Evolutionary conservation across 306 rosid species (phyloP).

Genomic region (Ormosia emarginata): DNA sequence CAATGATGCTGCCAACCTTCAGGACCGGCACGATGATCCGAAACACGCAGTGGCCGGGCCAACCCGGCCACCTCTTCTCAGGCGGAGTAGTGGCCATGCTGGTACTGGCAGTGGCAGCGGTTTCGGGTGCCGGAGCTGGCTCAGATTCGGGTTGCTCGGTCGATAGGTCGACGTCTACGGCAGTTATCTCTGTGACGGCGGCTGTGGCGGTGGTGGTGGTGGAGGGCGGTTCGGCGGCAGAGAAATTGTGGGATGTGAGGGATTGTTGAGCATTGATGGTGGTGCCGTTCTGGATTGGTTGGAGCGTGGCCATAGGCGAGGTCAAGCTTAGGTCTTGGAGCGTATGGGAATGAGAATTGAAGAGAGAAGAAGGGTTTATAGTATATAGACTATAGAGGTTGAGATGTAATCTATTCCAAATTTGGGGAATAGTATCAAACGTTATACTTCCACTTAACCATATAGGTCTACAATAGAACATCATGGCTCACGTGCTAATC

Average conservation of each 20-base stretch:
- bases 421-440: no score
- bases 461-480: background rate
- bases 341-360: no score
- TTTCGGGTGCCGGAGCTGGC: slow-evolving; percentile 15
- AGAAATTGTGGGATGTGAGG: background rate
- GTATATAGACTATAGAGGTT: background rate
- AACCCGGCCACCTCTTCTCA: slow-evolving; percentile 86
- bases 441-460: no score
- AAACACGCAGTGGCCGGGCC: slow-evolving; percentile 94
- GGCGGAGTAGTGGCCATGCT: slow-evolving; percentile 7
- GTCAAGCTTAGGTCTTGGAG: background rate
- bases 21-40: slow-evolving; percentile 80
- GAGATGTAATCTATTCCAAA: no score
- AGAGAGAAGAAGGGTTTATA: slow-evolving; percentile 22
- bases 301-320: slow-evolving; percentile 41
- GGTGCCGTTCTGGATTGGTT: slow-evolving; percentile 49
- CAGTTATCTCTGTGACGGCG: background rate
- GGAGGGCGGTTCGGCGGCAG: background rate
- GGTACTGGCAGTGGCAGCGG: background rate
- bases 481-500: background rate
- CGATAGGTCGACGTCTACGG: background rate
- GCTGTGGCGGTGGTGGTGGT: background rate
- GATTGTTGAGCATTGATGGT: slow-evolving; percentile 6
- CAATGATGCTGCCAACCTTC: slow-evolving; percentile 93
- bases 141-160: slow-evolving; percentile 19